Evolutionary conservation across 1,284 basidiomycete species (phyloP), one percentile per base, ranked within the genome.

Genomic region (Malassezia obtusa): DNA sequence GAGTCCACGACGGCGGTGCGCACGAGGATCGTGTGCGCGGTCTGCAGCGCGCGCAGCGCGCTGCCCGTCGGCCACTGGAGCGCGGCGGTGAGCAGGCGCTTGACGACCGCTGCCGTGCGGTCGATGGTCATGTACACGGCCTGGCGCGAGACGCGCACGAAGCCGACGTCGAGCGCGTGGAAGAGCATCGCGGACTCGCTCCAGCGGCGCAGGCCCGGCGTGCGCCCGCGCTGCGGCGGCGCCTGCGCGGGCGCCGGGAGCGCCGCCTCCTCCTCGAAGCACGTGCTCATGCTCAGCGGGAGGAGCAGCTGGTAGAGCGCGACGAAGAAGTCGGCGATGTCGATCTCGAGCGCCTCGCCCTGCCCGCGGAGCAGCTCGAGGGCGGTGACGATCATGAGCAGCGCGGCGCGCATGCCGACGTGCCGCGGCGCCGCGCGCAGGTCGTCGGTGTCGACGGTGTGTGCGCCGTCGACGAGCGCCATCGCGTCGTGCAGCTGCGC

Each of bases 341-440:
- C 94, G 68, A 99, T 86, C 68, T 92, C 91, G 63, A 99, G 80
- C 21, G 91, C 87, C 78, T 98, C 92, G 82, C 90, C 91, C 82
- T 99, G 94, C 11, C 92, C 94, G 15, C 86, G 85, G 38, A 98
- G 81, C 45, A 99, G 82, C 71, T 98, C 91, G 66, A 96, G 94
- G 4, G 91, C 92, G 30, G 94, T 94, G 53, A 87, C 84, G 64
- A 98, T 88, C 68, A 89, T 94, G 50, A 86, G 77, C 58, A 98
- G 78, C 9, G 63, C 67, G 83, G 83, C 67, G 82, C 83, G 59
- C 82, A 82, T 52, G 82, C 77, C 48, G 7, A 30, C 33, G 8
- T 57, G 59, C 5, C 56, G 40, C 6, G 51, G 50, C 4, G 57
- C 50, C 17, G 36, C 41, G 7, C 25, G 45, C 15, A 50, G 21